Conservation (phyloP, 768 basidiomycete species). For the Gymnopilus junonius region DNA sequence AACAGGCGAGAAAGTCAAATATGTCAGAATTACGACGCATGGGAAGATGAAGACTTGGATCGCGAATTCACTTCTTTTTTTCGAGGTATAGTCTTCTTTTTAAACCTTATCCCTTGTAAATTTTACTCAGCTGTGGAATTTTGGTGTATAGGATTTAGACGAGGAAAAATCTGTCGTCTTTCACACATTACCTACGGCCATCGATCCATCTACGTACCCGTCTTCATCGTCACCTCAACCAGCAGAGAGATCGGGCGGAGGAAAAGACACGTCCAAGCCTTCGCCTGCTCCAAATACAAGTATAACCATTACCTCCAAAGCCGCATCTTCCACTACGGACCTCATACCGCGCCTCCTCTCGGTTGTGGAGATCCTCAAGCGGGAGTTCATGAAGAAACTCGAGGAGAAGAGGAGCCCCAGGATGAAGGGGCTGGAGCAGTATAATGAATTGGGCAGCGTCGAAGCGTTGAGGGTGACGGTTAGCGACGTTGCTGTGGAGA, state of each 20-base stretch:
- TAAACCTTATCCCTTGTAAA: neutral
- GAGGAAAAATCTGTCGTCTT: conserved; percentile 54
- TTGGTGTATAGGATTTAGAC: conserved; percentile 43
- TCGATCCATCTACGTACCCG: conserved; percentile 6
- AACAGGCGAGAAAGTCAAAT: neutral
- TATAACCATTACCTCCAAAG: neutral
- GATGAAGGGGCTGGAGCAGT: conserved; percentile 69
- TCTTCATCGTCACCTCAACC: neutral
- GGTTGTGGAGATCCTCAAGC: conserved; percentile 84
- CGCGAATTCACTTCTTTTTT: conserved; percentile 53
- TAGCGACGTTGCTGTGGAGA: neutral
- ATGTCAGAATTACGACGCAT: conserved; percentile 56
- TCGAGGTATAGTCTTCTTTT: conserved; percentile 45
- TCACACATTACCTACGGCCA: conserved; percentile 57
- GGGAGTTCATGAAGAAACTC: conserved; percentile 69
- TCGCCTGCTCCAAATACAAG: no score
- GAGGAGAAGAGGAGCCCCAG: conserved; percentile 44
- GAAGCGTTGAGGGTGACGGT: conserved; percentile 40
- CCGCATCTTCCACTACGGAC: conserved; percentile 34
- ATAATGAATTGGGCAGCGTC: conserved; percentile 69
- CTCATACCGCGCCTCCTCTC: conserved; percentile 69
- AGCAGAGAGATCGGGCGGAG: neutral
- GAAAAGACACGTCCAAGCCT: conserved; percentile 10
- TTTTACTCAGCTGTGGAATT: no score
- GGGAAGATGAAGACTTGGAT: conserved; percentile 62